Percentiles rank a stretch among this genome's conserved stretches.
These are phyloP conservation scores for Aureobasidium sp. DNA, from an alignment of 2,329 filamentous ascomycete genomes.

Conservation along the genomic window DNA sequence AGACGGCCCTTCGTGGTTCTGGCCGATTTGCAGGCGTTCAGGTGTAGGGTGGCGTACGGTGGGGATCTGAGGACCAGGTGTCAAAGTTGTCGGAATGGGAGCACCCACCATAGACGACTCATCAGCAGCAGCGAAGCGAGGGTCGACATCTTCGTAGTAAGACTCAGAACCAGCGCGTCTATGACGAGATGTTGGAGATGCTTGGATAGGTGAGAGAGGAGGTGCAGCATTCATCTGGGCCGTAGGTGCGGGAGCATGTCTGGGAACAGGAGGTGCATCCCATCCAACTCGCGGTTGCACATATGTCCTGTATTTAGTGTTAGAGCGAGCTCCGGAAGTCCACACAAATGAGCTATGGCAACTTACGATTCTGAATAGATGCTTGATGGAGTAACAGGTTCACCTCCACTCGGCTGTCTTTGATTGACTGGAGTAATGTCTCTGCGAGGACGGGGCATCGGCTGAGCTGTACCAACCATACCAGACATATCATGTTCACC, in stretches of 20 bases:
- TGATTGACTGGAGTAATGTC: slow-evolving; percentile 51
- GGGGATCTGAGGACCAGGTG: slow-evolving; percentile 17
- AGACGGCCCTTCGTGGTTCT: slow-evolving; percentile 14
- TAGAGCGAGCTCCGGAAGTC: background rate
- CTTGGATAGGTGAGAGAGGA: slow-evolving; percentile 21
- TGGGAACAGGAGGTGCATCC: slow-evolving; percentile 19
- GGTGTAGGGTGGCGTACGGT: slow-evolving; percentile 14
- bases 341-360: background rate
- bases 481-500: slow-evolving; percentile 62
- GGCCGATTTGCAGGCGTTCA: background rate
- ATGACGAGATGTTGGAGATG: slow-evolving; percentile 21
- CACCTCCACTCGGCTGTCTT: slow-evolving; percentile 58
- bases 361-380: slow-evolving; percentile 68
- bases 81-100: slow-evolving; percentile 9
- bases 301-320: slow-evolving; percentile 27
- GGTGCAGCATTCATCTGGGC: slow-evolving; percentile 17
- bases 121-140: slow-evolving; percentile 63
- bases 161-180: slow-evolving; percentile 35
- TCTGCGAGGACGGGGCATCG: background rate
- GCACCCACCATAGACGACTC: slow-evolving; percentile 20
- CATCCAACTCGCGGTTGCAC: slow-evolving; percentile 40
- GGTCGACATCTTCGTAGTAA: slow-evolving; percentile 93
- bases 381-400: slow-evolving; percentile 57
- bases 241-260: slow-evolving; percentile 14
- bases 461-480: slow-evolving; percentile 58